Base-by-base conservation (phyloP, 176 grass and related monocot genomes). In the Phoenix roebelenii region DNA sequence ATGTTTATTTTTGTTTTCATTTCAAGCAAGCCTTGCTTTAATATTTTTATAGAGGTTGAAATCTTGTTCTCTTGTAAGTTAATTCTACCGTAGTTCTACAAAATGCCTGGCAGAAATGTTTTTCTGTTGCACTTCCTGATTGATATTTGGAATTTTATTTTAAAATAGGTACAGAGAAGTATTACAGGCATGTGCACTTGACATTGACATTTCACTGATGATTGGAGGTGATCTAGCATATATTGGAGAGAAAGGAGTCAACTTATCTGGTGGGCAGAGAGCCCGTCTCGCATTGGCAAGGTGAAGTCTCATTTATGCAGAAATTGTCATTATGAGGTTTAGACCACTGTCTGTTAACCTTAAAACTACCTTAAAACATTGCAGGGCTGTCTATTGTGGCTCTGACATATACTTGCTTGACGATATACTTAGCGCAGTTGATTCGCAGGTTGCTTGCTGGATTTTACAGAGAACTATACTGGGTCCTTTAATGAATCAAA, bases 261-360 rank as follows among this genome's bases (percentile, higher is more conserved):
- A 96, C 78, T 81, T 96, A 76, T 96, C 92, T 75, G 92, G 92
- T 68, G 86, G 92, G 69, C 92, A 96, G 65, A 87, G 79, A 82
- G 70, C 86, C 26, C 86, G 92, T 58, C 68, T 96, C 76, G 92
- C 92, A 74, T 74, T 96, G 56, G 92, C 86, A 76, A 96, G 92
- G 83, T 88, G 18, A 72, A 66, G 20, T 59, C 72, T 15, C 22
- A 71, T 48, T 61, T 25, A 50, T 66, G 3, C 48, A 28, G 61
- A 57, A 1, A 17, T 54, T 61, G 23, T 23, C 30, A 65, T 65
- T 58, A 12, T 50, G 23, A 57, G 32, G 65, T 71, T 52, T 9
- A 18, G 4, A 63, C 67, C 49, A 39, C 75, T 20, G 9, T 53
- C 23, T 61, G 52, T 67, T 79, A 68, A 83, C 51, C 17, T 32